Percentiles rank a stretch among this genome's conserved stretches.
These are phyloP conservation scores for Jatropha podagrica DNA, from an alignment of 441 rosid species.

Conservation along the genomic window DNA sequence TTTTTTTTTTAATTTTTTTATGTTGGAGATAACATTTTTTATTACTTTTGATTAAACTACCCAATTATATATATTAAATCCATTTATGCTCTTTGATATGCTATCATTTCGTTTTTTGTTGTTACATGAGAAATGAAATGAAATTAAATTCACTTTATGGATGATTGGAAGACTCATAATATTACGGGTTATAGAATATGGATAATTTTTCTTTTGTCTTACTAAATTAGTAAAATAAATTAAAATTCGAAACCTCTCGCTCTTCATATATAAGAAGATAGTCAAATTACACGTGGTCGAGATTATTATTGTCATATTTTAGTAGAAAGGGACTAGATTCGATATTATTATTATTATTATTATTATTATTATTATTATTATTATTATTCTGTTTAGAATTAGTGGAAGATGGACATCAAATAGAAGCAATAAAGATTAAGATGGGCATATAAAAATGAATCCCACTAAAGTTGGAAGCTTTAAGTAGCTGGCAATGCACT, in stretches of 20 bases:
- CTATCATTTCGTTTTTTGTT: constrained; percentile 10
- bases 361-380: no score
- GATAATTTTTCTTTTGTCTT: no score
- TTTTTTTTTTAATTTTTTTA: not conserved
- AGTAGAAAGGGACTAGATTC: no score
- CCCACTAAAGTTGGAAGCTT: constrained; percentile 13
- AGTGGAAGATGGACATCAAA: constrained; percentile 21
- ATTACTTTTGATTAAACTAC: not conserved
- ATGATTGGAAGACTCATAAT: no score
- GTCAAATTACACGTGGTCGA: no score
- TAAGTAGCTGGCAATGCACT: constrained; percentile 21
- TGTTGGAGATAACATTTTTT: not conserved
- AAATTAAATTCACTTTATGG: not conserved
- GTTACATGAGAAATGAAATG: not conserved
- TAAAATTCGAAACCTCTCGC: no score
- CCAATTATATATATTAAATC: not conserved
- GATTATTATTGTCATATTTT: no score
- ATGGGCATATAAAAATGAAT: constrained; percentile 12
- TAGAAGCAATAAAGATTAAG: constrained; percentile 9
- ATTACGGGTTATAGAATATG: no score
- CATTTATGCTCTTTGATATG: not conserved
- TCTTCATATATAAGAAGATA: no score
- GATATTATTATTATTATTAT: no score
- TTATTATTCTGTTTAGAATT: not conserved
- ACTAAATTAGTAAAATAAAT: no score